Conservation (phyloP, 192 early-diverging fungal species). For the Coemansia sp. region DNA sequence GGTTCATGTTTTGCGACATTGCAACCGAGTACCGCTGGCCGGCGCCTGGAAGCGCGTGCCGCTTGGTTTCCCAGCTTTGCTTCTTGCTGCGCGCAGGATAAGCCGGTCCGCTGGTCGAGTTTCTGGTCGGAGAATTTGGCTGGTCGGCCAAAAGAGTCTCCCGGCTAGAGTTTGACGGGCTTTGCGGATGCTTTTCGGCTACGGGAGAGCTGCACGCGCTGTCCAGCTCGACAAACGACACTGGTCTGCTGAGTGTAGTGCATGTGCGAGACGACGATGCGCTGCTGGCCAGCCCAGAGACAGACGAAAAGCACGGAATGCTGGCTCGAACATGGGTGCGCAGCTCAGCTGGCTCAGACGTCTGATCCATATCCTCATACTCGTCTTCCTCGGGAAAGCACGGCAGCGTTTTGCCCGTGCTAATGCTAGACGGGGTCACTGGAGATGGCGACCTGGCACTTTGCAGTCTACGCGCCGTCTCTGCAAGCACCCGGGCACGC, state of each 20-base stretch:
- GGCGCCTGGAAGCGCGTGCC: background rate
- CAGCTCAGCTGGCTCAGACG: constrained; percentile 6
- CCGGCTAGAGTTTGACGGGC: constrained; percentile 21
- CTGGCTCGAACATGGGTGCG: constrained; percentile 11
- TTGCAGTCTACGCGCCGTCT: constrained; percentile 36
- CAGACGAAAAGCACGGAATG: constrained; percentile 20
- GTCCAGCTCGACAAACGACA: constrained; percentile 9
- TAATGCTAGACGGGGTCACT: constrained; percentile 39
- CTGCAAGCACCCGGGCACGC: constrained; percentile 35
- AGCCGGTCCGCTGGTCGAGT: background rate
- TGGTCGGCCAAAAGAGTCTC: constrained; percentile 8
- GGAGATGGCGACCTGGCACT: constrained; percentile 22
- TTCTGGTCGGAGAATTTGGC: background rate
- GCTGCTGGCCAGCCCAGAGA: constrained; percentile 9
- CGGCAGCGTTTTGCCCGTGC: constrained; percentile 39
- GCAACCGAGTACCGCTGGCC: constrained; percentile 41
- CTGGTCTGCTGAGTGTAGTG: constrained; percentile 15
- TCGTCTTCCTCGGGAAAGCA: constrained; percentile 45
- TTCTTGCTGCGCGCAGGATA: background rate
- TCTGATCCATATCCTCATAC: constrained; percentile 11
- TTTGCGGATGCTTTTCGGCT: constrained; percentile 14
- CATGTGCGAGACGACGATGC: constrained; percentile 21
- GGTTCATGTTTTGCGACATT: constrained; percentile 45
- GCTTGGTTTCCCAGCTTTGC: constrained; percentile 4
- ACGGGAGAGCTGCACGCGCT: constrained; percentile 11